phyloP scores from a whole-genome alignment of 495 filamentous ascomycete species.

The Tuber indicum region DNA sequence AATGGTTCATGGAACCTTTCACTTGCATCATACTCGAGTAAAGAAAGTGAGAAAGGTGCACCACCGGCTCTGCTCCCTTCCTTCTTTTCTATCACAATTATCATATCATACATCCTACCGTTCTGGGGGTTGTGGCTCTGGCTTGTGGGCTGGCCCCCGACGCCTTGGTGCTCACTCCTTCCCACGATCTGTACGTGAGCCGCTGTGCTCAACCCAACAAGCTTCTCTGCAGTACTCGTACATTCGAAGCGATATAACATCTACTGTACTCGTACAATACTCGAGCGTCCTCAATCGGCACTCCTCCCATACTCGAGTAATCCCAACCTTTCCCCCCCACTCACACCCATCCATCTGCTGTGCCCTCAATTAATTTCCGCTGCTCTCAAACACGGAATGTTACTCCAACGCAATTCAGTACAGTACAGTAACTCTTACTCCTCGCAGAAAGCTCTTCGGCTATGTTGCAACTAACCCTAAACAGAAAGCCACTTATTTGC shows the following conservation, averaged over 20 bases:
- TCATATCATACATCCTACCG: not conserved
- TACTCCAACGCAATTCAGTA: not conserved
- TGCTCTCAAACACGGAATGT: not conserved
- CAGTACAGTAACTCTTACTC: not conserved
- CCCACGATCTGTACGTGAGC: not conserved
- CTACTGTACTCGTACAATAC: not conserved
- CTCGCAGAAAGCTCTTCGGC: not conserved
- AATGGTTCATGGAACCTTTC: not conserved
- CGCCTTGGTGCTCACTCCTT: not conserved
- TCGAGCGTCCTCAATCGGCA: not conserved
- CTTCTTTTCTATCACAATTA: not conserved
- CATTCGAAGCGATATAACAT: not conserved
- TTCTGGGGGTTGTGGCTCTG: not conserved
- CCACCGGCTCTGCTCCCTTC: not conserved
- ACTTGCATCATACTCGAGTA: not conserved
- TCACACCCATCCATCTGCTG: not conserved
- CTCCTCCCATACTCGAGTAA: not conserved
- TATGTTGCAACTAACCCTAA: not conserved
- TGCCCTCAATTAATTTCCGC: not conserved
- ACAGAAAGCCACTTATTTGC: not conserved
- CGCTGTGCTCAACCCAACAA: not conserved
- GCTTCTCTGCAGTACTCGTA: not conserved
- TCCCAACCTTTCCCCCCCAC: not conserved
- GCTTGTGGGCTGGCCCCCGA: not conserved
- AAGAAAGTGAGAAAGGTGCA: not conserved